A percentile compares a stretch with the other conserved stretches of the same genome.
phyloP scores from a whole-genome alignment of 2,329 filamentous ascomycete species.

The Colletotrichum sojae region DNA sequence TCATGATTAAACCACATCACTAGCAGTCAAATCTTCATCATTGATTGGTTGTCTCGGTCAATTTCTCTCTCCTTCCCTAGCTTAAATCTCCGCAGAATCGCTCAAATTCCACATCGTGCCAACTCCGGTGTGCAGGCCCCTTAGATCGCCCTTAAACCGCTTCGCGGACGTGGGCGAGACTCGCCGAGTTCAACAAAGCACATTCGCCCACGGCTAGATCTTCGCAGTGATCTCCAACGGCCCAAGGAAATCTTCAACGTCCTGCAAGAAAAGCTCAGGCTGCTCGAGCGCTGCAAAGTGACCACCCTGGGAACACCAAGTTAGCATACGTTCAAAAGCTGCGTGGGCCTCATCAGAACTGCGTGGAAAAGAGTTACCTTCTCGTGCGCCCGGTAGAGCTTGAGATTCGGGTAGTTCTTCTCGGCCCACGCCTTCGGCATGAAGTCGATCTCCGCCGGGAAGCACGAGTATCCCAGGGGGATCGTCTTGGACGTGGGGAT shows the following conservation, averaged over 20 bases:
- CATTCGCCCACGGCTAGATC: not conserved
- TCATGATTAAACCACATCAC: too few species aligned
- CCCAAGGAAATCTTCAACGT: slow-evolving; percentile 21
- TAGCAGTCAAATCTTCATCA: too few species aligned
- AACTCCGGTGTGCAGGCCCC: too few species aligned
- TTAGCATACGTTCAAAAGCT: not conserved
- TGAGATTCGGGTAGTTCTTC: slow-evolving; percentile 38
- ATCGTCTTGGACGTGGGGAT: slow-evolving; percentile 54
- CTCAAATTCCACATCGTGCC: too few species aligned
- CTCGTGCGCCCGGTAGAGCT: slow-evolving; percentile 29
- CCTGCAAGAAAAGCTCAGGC: slow-evolving; percentile 34
- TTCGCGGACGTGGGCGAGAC: too few species aligned
- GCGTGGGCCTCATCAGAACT: fast-evolving
- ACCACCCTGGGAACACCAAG: not conserved
- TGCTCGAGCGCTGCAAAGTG: slow-evolving; percentile 37
- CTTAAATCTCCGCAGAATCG: too few species aligned
- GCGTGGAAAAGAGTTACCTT: slow-evolving; percentile 1
- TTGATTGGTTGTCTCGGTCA: too few species aligned
- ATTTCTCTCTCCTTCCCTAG: too few species aligned
- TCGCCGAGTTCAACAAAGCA: too few species aligned
- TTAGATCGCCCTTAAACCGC: too few species aligned
- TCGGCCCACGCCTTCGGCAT: slow-evolving; percentile 54
- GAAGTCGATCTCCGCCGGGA: slow-evolving; percentile 57
- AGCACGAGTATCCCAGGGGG: slow-evolving; percentile 62
- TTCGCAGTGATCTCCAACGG: not conserved